A percentile compares a stretch with the other conserved stretches of the same genome.
Conservation (phyloP, 2,329 filamentous ascomycete species). For the Colletotrichum spinosum region DNA sequence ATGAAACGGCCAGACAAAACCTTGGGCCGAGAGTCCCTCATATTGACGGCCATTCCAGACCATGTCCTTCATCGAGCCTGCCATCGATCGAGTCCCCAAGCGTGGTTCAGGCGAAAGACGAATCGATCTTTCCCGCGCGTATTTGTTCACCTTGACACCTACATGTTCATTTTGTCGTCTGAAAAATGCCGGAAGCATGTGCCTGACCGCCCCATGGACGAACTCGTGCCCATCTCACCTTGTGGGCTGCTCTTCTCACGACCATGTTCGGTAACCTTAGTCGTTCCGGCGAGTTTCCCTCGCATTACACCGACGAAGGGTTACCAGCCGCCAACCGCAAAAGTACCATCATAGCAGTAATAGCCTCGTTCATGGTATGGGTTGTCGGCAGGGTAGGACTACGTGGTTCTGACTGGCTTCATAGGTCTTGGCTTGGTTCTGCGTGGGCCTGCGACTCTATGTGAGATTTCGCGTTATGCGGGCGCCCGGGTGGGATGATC, state of each 20-base stretch:
- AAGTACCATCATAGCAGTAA: constrained; percentile 13
- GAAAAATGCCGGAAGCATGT: too few species aligned
- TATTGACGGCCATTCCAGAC: too few species aligned
- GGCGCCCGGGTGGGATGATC: constrained; percentile 23
- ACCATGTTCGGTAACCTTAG: constrained; percentile 28
- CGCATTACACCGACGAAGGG: constrained; percentile 23
- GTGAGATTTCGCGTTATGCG: constrained; percentile 2
- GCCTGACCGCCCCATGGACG: too few species aligned
- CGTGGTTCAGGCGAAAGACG: too few species aligned
- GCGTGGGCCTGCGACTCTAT: constrained; percentile 20
- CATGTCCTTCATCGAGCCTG: too few species aligned
- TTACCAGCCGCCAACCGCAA: constrained; percentile 19
- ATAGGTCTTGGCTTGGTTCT: constrained; percentile 20
- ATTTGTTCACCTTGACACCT: too few species aligned
- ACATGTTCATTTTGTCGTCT: too few species aligned
- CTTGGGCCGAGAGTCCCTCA: too few species aligned
- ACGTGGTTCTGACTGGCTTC: background rate
- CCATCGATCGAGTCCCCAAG: too few species aligned
- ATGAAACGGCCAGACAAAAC: too few species aligned
- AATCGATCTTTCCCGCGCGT: too few species aligned
- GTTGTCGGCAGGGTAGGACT: background rate
- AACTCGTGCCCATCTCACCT: too few species aligned
- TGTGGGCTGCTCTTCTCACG: background rate
- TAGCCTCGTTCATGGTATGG: constrained; percentile 11
- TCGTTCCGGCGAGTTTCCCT: constrained; percentile 8